Evolutionary conservation across 768 basidiomycete genomes (phyloP), one percentile per base, ranked within the genome.

Genomic region (Pleurotus tuber-regium): DNA sequence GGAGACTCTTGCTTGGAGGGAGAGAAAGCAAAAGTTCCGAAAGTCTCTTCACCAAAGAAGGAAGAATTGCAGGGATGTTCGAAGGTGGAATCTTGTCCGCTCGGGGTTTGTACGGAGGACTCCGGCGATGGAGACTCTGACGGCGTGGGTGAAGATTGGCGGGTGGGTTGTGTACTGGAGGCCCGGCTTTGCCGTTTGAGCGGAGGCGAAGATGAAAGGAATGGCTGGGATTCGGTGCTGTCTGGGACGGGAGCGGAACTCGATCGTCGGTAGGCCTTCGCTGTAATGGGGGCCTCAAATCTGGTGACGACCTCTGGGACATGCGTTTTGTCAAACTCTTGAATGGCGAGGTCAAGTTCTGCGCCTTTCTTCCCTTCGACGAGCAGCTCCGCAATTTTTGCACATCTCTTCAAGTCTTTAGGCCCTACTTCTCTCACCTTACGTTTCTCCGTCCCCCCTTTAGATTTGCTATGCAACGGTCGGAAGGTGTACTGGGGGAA

Each of bases 401-500:
- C 78, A 65, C 84, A 85, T 3, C 84, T 79, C 63, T 74, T 78
- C 52, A 74, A 65, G 62, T 86, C 84, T 67, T 83, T 83, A 11
- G 77, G 82, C 6, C 77, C 80, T 3, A 82, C 78, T 65, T 85
- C 84, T 51, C 83, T 69, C 44, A 82, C 76, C 60, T 79, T 82
- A 46, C 80, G 73, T 58, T 80, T 85, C 65, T 72, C 74, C 1
- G 63, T 58, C 25, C 63, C 64, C 44, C 65, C 72, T 36, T 73
- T 78, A 24, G 67, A 59, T 54, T 71, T 71, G 43, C 69, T 61
- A 60, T 86, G 84, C 14, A 78, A 67, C 1, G 88, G 88, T 19
- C 80, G 72, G 68, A 89, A 91, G 2, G 86, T 76, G 59, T 91
- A 91, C 65, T 84, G 74, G 18, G 89, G 88, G 70, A 80, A 89